Evolutionary conservation across 2,329 filamentous ascomycete genomes (phyloP).

Genomic region (Fusarium miscanthi): DNA sequence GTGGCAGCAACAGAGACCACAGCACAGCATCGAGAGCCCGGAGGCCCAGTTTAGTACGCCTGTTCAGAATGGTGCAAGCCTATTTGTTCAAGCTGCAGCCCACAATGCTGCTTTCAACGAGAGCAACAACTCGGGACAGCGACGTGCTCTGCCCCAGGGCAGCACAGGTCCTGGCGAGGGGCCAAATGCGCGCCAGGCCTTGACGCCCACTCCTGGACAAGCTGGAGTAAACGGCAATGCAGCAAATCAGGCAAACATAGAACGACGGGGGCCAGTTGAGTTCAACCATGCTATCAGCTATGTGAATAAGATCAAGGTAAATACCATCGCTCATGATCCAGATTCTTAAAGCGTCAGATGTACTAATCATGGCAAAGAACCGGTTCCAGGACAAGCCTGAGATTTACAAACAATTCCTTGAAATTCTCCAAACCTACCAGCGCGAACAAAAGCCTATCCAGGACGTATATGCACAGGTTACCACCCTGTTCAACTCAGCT

Average conservation of each 20-base stretch:
- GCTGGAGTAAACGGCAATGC: slow-evolving; percentile 71
- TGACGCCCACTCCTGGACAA: slow-evolving; percentile 71
- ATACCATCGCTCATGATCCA: slow-evolving; percentile 40
- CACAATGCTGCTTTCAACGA: slow-evolving; percentile 52
- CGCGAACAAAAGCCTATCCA: slow-evolving; percentile 98
- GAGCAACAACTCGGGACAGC: slow-evolving; percentile 46
- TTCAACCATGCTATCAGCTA: slow-evolving; percentile 99
- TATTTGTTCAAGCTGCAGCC: slow-evolving; percentile 58
- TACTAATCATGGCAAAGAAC: slow-evolving; percentile 69
- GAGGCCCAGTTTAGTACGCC: slow-evolving; percentile 71
- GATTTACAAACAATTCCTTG: slow-evolving; percentile 99
- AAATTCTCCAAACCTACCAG: slow-evolving; percentile 98
- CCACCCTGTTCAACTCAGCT: slow-evolving; percentile 89
- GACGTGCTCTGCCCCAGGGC: slow-evolving; percentile 46
- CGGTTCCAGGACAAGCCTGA: slow-evolving; percentile 96
- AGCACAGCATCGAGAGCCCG: slow-evolving; percentile 71
- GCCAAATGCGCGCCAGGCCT: slow-evolving; percentile 62
- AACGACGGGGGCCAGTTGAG: slow-evolving; percentile 93
- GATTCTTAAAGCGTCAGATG: slow-evolving; percentile 3
- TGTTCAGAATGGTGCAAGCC: slow-evolving; percentile 60
- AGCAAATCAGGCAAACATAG: slow-evolving; percentile 71
- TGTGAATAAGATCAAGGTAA: slow-evolving; percentile 99
- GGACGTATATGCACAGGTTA: slow-evolving; percentile 97
- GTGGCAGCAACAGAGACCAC: slow-evolving; percentile 68
- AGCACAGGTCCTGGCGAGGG: slow-evolving; percentile 54